phyloP scores from a whole-genome alignment of 1,139 yeast genomes.

The Yamadazyma spencermartinsiae region DNA sequence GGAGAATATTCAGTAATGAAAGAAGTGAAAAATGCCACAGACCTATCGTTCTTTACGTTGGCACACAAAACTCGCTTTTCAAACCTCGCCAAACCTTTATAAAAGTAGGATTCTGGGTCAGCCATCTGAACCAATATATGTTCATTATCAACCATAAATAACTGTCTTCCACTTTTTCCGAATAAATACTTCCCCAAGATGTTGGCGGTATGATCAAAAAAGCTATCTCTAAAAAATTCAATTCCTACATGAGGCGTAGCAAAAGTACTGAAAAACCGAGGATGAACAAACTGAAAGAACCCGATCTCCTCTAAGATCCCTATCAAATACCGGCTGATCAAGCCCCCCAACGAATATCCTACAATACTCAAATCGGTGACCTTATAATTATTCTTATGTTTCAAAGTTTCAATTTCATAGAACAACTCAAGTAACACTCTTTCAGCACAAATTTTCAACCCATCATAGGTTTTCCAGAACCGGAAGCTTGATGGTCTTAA shows the following conservation, averaged over 20 bases:
- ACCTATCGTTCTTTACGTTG: slow-evolving; percentile 72
- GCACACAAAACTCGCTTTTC: slow-evolving; percentile 62
- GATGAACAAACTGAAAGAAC: slow-evolving; percentile 60
- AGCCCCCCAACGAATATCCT: slow-evolving; percentile 48
- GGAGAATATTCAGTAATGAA: slow-evolving; percentile 53
- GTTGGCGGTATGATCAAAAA: slow-evolving; percentile 52
- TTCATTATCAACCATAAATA: slow-evolving; percentile 55
- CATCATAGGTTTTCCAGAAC: slow-evolving; percentile 82
- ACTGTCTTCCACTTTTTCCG: slow-evolving; percentile 74
- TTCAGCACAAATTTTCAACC: slow-evolving; percentile 70
- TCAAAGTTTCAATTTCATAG: slow-evolving; percentile 53
- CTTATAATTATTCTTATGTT: slow-evolving; percentile 33
- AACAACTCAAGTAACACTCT: slow-evolving; percentile 65
- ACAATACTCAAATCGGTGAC: slow-evolving; percentile 43
- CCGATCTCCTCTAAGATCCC: slow-evolving; percentile 60
- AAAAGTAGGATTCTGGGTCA: slow-evolving; percentile 51
- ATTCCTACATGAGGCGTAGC: slow-evolving; percentile 93
- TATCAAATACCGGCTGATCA: slow-evolving; percentile 58
- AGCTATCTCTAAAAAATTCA: slow-evolving; percentile 42
- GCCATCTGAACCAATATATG: slow-evolving; percentile 54
- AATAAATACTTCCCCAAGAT: slow-evolving; percentile 59
- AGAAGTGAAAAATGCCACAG: slow-evolving; percentile 56
- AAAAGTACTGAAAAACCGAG: slow-evolving; percentile 71
- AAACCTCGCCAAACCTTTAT: slow-evolving; percentile 57
- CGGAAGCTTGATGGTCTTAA: slow-evolving; percentile 72